Evolutionary conservation across 2,329 filamentous ascomycete species (phyloP), one percentile per base, ranked within the genome.

Genomic region (Dactylellina parvicollis): DNA sequence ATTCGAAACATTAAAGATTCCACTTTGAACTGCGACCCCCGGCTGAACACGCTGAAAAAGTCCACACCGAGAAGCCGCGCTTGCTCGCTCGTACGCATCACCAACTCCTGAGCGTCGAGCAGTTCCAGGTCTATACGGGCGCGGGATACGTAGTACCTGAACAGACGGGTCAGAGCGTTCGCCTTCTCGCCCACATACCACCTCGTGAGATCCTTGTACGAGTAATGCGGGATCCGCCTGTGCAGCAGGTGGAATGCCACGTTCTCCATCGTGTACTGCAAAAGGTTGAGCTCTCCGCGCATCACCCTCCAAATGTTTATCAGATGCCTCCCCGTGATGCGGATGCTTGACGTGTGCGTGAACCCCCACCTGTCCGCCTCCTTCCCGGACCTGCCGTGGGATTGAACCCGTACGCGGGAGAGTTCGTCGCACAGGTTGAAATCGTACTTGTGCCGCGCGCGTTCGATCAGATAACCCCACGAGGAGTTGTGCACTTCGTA

Each of bases 1-100:
- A 99, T 97, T 44, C 95, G 88, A 78, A 98, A 97, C 95, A 99
- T 98, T 77, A 97, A 89, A 0, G 94, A 97, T 81, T 99, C 95
- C 40, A 99, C 95, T 80, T 99, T 99, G 85, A 96, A 98, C 79
- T 99, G 95, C 0, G 93, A 98, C 14, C 95, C 95, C 61, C 95
- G 87, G 4, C 91, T 94, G 78, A 97, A 95, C 61, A 99, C 95
- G 0, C 93, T 96, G 80, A 94, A 96, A 82, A 99, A 99, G 81
- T 99, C 95, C 0, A 98, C 90, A 0, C 95, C 95, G 2, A 99
- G 85, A 9, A 99, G 83, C 9, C 95, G 89, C 7, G 95, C 95
- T 80, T 99, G 95, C 80, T 99, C 95, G 77, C 92, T 96, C 0
- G 92, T 98, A 60, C 94, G 86, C 1, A 92, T 84, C 36, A 98